These are phyloP conservation scores for Aurifilum marmelostoma DNA, from an alignment of 2,329 filamentous ascomycete species.

Conservation along the genomic window DNA sequence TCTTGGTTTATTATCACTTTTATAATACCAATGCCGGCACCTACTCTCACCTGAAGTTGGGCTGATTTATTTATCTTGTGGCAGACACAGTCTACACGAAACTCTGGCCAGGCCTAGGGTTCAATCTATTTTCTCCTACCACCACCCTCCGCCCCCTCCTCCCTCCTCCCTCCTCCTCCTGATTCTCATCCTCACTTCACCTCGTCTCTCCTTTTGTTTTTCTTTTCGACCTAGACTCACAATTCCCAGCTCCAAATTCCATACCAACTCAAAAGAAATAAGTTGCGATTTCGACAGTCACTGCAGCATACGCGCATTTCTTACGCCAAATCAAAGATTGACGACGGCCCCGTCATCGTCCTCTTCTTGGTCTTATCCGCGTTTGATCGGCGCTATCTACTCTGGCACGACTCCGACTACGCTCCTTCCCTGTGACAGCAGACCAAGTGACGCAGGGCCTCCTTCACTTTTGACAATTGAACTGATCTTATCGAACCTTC, in stretches of 20 bases:
- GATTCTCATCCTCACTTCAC: neutral
- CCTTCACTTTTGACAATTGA: neutral
- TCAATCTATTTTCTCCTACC: neutral
- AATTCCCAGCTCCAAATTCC: neutral
- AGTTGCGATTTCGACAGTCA: neutral
- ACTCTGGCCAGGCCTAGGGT: neutral
- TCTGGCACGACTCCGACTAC: neutral
- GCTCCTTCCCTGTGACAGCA: slow-evolving; percentile 7
- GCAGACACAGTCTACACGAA: neutral
- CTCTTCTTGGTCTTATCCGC: neutral
- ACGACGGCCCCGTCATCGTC: slow-evolving; percentile 1
- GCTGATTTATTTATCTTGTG: neutral
- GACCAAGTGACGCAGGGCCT: slow-evolving; percentile 1
- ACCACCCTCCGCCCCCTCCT: no score
- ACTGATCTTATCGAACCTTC: neutral
- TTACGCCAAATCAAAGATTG: neutral
- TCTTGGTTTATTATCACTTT: neutral
- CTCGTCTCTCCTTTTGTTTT: neutral
- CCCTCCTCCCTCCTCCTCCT: neutral
- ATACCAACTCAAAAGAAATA: neutral
- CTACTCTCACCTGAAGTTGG: neutral
- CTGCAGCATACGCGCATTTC: neutral
- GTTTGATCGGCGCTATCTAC: neutral
- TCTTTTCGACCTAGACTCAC: no score
- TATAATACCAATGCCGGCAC: neutral